A percentile compares a stretch with the other conserved stretches of the same genome.
phyloP scores from a whole-genome alignment of 2,329 filamentous ascomycete species.

The Alternaria sp. region DNA sequence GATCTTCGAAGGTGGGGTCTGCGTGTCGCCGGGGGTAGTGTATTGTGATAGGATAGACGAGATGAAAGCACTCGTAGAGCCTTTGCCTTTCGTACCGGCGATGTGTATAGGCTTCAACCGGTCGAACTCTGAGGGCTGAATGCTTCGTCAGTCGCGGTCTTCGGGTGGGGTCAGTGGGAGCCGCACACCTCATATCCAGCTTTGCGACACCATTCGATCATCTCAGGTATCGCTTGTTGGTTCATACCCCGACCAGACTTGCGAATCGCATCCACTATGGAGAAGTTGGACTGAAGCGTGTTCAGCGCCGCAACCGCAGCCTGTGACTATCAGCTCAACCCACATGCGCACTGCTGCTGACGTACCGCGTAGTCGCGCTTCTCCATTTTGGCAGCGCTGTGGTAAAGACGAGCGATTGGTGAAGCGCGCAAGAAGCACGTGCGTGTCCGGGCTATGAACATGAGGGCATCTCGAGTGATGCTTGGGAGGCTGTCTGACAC shows the following conservation, averaged over 20 bases:
- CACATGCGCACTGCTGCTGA: neutral
- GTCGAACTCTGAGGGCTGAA: constrained; percentile 67
- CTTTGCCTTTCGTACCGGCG: constrained; percentile 93
- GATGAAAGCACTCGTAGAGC: constrained; percentile 83
- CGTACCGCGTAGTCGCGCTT: constrained; percentile 46
- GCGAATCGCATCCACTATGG: constrained; percentile 76
- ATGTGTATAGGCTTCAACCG: constrained; percentile 75
- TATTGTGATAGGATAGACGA: constrained; percentile 78
- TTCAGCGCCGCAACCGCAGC: constrained; percentile 77
- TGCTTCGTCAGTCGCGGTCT: constrained; percentile 11
- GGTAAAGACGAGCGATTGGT: constrained; percentile 20
- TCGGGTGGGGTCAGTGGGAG: constrained; percentile 15
- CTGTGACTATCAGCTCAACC: constrained; percentile 46
- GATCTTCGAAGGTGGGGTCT: constrained; percentile 59
- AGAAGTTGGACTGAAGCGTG: constrained; percentile 79
- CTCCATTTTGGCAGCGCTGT: constrained; percentile 34
- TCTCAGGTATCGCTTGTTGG: constrained; percentile 78
- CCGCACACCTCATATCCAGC: constrained; percentile 74
- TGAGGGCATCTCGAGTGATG: constrained; percentile 36
- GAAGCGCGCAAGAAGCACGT: constrained; percentile 19
- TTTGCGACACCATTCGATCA: constrained; percentile 76
- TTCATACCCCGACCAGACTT: constrained; percentile 78
- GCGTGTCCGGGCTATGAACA: constrained; percentile 36
- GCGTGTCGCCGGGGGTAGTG: constrained; percentile 46
- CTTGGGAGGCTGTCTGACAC: neutral